Base-by-base conservation (phyloP, 2,329 filamentous ascomycete species). In the Penicillium sp. region DNA sequence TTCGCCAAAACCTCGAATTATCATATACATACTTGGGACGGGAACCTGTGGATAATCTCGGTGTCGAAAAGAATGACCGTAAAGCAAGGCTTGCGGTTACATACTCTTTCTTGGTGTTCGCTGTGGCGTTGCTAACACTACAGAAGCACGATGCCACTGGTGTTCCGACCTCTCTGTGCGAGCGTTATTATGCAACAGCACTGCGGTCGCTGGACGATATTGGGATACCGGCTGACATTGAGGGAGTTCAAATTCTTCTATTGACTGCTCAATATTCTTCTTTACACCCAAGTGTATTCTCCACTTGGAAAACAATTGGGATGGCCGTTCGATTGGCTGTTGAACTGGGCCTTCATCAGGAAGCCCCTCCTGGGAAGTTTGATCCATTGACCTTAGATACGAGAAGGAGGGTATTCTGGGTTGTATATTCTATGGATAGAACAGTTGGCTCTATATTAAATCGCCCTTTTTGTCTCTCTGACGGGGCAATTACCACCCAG, bases 251-350 rank as follows among this genome's bases (percentile, higher is more conserved):
- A 24, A 28, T 47, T 14, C 45, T 47, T 3, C 20, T 47, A 7
- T n/a, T 47, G 20, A 47, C 24, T 24, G 45, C 45, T 5, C 45
- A 47, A n/a, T 47, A 47, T 24, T 47, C 45, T 18, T 47, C 21
- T 5, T 9, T 47, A 3, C 45, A 47, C 45, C 45, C 45, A 3
- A 47, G 45, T n/a, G 45, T 47, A 6, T 47, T 47, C 16, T 47
- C 21, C 20, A 47, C 45, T 4, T 47, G 26, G 45, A 47, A 47
- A 18, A 47, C 45, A 11, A 28, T 47, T 14, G 45, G 45, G 2
- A 47, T 47, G 45, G 45, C 45, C 4, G 21, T 47, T 46, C n/a
- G 42, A 35, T 35, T 54, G 42, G 51, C 51, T 30, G 42, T 54
- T 35, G 51, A 54, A 24, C 20, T 54, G 42, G 51, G 51, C 40